Evolutionary conservation across 192 early-diverging fungal genomes (phyloP).

Genomic region (Oehlia diaphana): DNA sequence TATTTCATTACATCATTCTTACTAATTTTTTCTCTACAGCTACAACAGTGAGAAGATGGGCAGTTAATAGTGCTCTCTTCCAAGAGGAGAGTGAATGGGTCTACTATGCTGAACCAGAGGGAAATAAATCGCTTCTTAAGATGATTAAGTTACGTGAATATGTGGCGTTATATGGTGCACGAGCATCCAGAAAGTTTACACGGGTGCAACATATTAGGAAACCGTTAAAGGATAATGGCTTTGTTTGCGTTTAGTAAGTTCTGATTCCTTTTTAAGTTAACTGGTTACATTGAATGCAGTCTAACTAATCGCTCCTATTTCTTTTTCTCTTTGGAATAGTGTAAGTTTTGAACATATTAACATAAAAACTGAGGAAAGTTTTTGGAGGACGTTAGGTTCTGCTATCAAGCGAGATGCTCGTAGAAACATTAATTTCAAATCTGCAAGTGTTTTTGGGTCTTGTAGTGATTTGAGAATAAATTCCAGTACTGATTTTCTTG

Average conservation of each 20-base stretch:
- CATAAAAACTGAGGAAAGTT: neutral
- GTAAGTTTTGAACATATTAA: constrained; percentile 5
- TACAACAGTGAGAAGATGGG: no score
- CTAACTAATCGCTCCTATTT: neutral
- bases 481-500: constrained; percentile 16
- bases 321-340: constrained; percentile 15
- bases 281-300: neutral
- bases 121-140: no score
- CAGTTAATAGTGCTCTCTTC: no score
- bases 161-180: constrained; percentile 30
- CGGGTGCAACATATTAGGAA: constrained; percentile 26
- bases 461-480: neutral
- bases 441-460: neutral
- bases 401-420: no score
- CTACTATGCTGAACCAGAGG: no score
- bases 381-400: neutral
- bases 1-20: no score
- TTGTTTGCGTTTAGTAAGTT: constrained; percentile 20
- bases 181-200: constrained; percentile 38
- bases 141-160: neutral
- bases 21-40: no score
- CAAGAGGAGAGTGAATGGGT: no score
- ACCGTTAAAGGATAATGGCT: constrained; percentile 11
- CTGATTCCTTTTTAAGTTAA: neutral
- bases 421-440: no score